phyloP scores from a whole-genome alignment of 2,329 filamentous ascomycete genomes.

The Penicillium sp. region DNA sequence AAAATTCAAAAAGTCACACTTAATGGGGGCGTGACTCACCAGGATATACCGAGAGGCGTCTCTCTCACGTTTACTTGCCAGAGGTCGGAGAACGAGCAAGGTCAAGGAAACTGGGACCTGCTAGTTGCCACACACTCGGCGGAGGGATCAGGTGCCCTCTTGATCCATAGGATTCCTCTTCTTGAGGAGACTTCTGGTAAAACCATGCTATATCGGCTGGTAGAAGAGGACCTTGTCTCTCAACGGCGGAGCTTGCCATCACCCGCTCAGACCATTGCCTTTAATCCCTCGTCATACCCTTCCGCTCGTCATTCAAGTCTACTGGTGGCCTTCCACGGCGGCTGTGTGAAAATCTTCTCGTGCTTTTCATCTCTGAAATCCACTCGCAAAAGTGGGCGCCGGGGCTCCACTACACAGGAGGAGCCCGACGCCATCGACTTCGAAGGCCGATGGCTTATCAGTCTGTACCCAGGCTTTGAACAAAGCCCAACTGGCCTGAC shows the following conservation, averaged over 20 bases:
- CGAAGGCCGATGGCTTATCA: slow-evolving; percentile 47
- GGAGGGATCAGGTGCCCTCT: slow-evolving; percentile 47
- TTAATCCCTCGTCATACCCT: slow-evolving; percentile 57
- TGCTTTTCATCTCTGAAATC: slow-evolving; percentile 45
- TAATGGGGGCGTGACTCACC: slow-evolving; percentile 49
- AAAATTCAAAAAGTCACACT: slow-evolving; percentile 54
- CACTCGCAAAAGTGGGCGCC: slow-evolving; percentile 26
- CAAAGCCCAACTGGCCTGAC: slow-evolving; percentile 29
- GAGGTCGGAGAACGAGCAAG: slow-evolving; percentile 32
- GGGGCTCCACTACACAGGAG: slow-evolving; percentile 32
- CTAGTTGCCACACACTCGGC: slow-evolving; percentile 50
- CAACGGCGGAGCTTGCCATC: slow-evolving; percentile 52
- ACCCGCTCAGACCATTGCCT: slow-evolving; percentile 53
- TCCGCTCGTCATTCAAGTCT: slow-evolving; percentile 56
- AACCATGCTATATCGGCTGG: slow-evolving; percentile 28
- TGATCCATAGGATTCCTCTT: slow-evolving; percentile 47
- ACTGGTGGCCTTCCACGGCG: slow-evolving; percentile 57
- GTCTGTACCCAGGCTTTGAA: slow-evolving; percentile 46
- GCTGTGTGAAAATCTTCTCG: slow-evolving; percentile 60
- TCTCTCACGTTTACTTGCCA: slow-evolving; percentile 57
- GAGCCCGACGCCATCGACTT: slow-evolving; percentile 36
- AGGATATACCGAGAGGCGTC: slow-evolving; percentile 53
- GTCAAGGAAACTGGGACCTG: slow-evolving; percentile 43
- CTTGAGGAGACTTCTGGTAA: slow-evolving; percentile 23
- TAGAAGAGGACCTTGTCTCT: slow-evolving; percentile 43